Evolutionary conservation across 2,329 filamentous ascomycete genomes (phyloP).

Genomic region (Diaporthe citri): DNA sequence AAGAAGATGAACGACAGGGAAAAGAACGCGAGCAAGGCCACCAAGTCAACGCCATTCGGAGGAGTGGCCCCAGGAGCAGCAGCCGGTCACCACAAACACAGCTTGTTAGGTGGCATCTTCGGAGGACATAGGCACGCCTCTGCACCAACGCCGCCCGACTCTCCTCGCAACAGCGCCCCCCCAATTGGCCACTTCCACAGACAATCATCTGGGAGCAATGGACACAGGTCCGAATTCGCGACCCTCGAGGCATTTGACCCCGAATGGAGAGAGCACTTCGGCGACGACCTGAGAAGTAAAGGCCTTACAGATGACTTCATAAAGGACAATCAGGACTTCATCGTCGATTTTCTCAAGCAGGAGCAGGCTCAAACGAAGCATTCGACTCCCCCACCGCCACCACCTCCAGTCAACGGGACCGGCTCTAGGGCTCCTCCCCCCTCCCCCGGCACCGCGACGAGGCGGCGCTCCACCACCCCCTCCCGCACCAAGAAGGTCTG

Average conservation of each 20-base stretch:
- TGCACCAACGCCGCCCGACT: slow-evolving; percentile 69
- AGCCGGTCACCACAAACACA: slow-evolving; percentile 55
- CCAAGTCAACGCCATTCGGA: slow-evolving; percentile 81
- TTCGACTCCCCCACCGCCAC: slow-evolving; percentile 57
- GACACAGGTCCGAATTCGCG: slow-evolving; percentile 67
- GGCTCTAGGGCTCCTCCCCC: slow-evolving; percentile 56
- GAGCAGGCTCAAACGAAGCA: slow-evolving; percentile 60
- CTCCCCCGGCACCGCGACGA: slow-evolving; percentile 51
- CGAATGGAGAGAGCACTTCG: slow-evolving; percentile 74
- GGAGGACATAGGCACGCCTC: slow-evolving; percentile 72
- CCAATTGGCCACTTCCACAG: slow-evolving; percentile 53
- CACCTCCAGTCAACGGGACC: slow-evolving; percentile 52
- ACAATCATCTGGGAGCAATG: slow-evolving; percentile 61
- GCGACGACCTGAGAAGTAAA: slow-evolving; percentile 72
- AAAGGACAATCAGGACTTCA: slow-evolving; percentile 76
- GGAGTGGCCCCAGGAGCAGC: slow-evolving; percentile 56
- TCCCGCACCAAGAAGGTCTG: slow-evolving; percentile 71
- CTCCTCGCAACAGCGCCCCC: slow-evolving; percentile 59
- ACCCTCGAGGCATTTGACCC: slow-evolving; percentile 74
- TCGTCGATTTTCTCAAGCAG: slow-evolving; percentile 72
- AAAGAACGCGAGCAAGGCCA: slow-evolving; percentile 93
- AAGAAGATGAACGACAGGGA: slow-evolving; percentile 98
- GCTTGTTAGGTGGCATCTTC: slow-evolving; percentile 72
- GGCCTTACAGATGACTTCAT: slow-evolving; percentile 76
- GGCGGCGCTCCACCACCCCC: slow-evolving; percentile 63